Evolutionary conservation across 2,329 filamentous ascomycete genomes (phyloP).

Genomic region (Alternaria conjuncta): DNA sequence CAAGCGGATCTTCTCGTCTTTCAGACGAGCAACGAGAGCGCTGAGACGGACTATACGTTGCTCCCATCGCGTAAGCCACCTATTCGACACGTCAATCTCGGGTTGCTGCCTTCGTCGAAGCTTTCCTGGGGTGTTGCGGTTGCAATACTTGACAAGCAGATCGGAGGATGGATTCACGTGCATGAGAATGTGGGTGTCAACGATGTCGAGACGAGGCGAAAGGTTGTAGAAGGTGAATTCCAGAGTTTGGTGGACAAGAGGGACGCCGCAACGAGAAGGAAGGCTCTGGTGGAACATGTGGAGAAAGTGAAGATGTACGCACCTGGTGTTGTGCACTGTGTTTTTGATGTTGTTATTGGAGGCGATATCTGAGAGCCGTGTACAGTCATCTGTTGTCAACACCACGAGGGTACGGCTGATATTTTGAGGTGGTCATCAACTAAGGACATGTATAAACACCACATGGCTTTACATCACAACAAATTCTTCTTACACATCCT

Average conservation of each 20-base stretch:
- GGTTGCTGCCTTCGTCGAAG: slow-evolving; percentile 61
- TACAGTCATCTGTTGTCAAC: neutral
- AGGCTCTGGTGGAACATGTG: slow-evolving; percentile 57
- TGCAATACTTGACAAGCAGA: slow-evolving; percentile 51
- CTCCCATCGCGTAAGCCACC: slow-evolving; percentile 30
- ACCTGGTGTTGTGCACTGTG: slow-evolving; percentile 66
- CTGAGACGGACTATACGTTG: slow-evolving; percentile 15
- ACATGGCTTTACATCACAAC: neutral
- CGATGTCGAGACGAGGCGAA: slow-evolving; percentile 31
- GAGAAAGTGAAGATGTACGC: slow-evolving; percentile 65
- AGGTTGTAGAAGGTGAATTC: slow-evolving; percentile 52
- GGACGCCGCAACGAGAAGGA: neutral
- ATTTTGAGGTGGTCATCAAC: neutral
- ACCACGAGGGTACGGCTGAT: neutral
- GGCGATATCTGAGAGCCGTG: neutral
- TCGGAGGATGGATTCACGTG: slow-evolving; percentile 64
- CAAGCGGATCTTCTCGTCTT: slow-evolving; percentile 48
- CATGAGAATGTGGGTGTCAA: slow-evolving; percentile 64
- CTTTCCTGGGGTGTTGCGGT: slow-evolving; percentile 59
- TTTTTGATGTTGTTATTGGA: slow-evolving; percentile 59
- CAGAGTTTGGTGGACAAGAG: slow-evolving; percentile 24
- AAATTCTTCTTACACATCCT: neutral
- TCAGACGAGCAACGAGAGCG: slow-evolving; percentile 49
- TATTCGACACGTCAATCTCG: slow-evolving; percentile 65
- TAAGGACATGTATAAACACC: neutral